Conservation (phyloP, 306 rosid species). For the Begonia masoniana region DNA sequence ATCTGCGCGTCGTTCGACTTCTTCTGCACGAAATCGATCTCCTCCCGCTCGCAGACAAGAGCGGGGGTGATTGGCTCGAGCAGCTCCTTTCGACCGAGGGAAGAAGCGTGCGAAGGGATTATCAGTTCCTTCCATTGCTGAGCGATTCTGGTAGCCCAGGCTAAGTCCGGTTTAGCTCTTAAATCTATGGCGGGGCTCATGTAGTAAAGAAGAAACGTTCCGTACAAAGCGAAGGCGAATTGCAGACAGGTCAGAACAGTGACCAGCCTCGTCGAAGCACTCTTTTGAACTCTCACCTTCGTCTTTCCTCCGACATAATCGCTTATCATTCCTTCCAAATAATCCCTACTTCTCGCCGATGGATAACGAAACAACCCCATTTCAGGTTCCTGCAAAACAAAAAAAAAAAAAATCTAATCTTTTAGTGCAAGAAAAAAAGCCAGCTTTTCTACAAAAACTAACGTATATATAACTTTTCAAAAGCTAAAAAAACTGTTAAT, state of each 20-base stretch:
- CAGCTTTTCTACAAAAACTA: no score
- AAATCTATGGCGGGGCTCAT: no score
- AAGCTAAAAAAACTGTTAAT: no score
- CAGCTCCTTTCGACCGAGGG: conserved; percentile 30
- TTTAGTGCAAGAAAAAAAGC: no score
- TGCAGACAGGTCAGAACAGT: conserved; percentile 75
- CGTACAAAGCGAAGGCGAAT: conserved; percentile 75
- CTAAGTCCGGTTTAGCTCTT: no score
- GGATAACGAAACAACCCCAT: conserved; percentile 46
- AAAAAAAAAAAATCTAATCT: no score
- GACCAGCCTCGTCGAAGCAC: conserved; percentile 38
- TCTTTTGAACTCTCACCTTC: conserved; percentile 35
- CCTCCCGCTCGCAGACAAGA: conserved; percentile 57
- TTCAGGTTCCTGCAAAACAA: conserved; percentile 16
- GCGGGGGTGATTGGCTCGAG: conserved; percentile 24
- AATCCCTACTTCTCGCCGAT: conserved; percentile 35
- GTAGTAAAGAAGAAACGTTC: conserved; percentile 72
- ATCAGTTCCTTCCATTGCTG: conserved; percentile 62
- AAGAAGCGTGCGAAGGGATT: conserved; percentile 59
- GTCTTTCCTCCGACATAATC: conserved; percentile 58
- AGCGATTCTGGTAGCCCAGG: conserved; percentile 31
- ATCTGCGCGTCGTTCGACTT: conserved; percentile 69
- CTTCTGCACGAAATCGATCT: conserved; percentile 82
- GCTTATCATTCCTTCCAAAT: conserved; percentile 78
- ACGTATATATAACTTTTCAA: no score